Evolutionary conservation across 768 basidiomycete genomes (phyloP).

Genomic region (Podaxis mareebaensis): DNA sequence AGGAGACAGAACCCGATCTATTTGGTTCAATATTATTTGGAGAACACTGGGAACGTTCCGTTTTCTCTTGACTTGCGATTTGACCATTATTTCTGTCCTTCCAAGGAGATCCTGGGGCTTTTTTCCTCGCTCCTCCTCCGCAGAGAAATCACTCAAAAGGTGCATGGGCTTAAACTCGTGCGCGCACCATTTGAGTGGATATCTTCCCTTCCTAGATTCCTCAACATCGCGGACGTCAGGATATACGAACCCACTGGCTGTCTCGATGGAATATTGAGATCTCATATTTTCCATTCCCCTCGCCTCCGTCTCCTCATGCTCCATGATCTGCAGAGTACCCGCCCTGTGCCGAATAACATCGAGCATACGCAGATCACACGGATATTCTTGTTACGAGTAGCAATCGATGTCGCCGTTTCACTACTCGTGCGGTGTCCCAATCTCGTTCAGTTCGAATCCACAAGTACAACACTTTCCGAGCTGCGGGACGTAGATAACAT

Average conservation of each 20-base stretch:
- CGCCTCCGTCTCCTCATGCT: too few species aligned
- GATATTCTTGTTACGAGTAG: neutral
- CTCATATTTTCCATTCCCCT: too few species aligned
- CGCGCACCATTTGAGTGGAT: neutral
- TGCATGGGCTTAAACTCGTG: neutral
- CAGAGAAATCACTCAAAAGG: neutral
- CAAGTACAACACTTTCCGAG: neutral
- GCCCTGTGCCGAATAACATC: too few species aligned
- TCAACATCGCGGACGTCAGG: neutral
- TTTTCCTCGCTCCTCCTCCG: neutral
- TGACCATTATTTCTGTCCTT: neutral
- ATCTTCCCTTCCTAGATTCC: neutral
- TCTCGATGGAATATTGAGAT: too few species aligned
- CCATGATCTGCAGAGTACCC: too few species aligned
- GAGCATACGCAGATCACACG: neutral
- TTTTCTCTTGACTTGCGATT: too few species aligned
- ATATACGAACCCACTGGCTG: neutral
- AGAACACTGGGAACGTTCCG: neutral
- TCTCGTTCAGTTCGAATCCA: neutral
- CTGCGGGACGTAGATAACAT: neutral
- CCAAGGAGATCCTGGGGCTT: neutral
- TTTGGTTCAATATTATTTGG: neutral
- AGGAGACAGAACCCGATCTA: neutral
- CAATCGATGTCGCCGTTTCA: neutral
- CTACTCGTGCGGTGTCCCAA: constrained; percentile 5